phyloP scores from a whole-genome alignment of 129 eudicot genomes.

The Apium graveolens region DNA sequence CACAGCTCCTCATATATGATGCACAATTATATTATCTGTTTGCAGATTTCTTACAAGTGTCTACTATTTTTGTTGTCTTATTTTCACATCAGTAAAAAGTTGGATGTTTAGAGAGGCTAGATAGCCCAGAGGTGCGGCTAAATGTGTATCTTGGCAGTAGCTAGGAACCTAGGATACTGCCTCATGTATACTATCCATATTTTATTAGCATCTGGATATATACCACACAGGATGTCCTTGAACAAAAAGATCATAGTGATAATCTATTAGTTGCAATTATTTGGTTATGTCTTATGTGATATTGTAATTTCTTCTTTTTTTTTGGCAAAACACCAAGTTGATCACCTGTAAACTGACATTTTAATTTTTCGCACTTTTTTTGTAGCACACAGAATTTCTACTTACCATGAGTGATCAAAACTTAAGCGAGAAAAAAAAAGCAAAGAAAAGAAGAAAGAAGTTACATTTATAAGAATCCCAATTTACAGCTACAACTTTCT shows the following conservation, averaged over 20 bases:
- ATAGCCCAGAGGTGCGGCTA: background rate
- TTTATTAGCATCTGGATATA: background rate
- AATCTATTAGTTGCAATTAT: background rate
- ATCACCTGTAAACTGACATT: too few relatives aligned
- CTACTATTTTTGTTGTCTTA: background rate
- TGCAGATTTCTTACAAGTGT: background rate
- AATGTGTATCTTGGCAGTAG: background rate
- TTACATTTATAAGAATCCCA: background rate
- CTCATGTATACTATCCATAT: background rate
- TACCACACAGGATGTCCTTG: background rate
- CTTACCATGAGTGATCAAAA: background rate
- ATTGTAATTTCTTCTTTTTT: too few relatives aligned
- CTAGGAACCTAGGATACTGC: background rate
- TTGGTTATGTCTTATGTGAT: background rate
- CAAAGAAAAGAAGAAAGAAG: background rate
- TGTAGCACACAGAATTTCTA: background rate
- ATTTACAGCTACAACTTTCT: conserved; percentile 16
- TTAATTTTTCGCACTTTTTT: background rate
- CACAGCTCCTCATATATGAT: conserved; percentile 18
- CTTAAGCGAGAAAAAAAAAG: background rate
- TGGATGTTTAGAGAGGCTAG: background rate
- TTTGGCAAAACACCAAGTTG: too few relatives aligned
- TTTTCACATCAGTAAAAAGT: background rate
- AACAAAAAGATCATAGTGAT: background rate
- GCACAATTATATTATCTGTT: background rate